Conservation (phyloP, 2,329 filamentous ascomycete species). For the Alternaria rosae region DNA sequence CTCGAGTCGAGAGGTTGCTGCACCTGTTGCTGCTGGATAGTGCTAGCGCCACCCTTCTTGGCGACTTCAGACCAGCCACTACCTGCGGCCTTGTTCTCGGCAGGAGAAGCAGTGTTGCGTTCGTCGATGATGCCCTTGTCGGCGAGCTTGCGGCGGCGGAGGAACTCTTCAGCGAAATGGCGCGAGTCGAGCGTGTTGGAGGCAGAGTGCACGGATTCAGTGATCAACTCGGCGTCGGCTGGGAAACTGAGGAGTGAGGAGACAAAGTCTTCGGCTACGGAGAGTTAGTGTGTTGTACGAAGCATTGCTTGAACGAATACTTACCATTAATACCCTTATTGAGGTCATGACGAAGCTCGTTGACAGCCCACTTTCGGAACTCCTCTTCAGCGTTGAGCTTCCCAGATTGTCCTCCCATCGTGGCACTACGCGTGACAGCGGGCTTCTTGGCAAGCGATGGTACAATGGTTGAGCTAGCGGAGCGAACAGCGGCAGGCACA, state of each 20-base stretch:
- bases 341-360: conserved; percentile 77
- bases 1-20: conserved; percentile 57
- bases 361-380: conserved; percentile 90
- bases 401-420: conserved; percentile 53
- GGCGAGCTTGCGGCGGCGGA: conserved; percentile 89
- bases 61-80: conserved; percentile 97
- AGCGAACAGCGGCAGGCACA: conserved; percentile 56
- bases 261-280: conserved; percentile 79
- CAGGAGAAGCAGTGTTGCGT: conserved; percentile 62
- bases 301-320: conserved; percentile 23
- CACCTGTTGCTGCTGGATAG: conserved; percentile 48
- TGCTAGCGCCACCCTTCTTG: conserved; percentile 81
- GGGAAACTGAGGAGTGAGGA: conserved; percentile 77
- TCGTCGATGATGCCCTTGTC: conserved; percentile 89
- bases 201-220: conserved; percentile 85
- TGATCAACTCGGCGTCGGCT: conserved; percentile 79
- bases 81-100: conserved; percentile 52
- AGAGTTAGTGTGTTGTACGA: conserved; percentile 21
- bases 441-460: conserved; percentile 60
- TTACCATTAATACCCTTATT: conserved; percentile 72
- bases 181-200: conserved; percentile 90
- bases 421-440: conserved; percentile 59
- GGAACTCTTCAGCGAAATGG: conserved; percentile 93
- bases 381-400: conserved; percentile 79
- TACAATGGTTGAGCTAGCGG: conserved; percentile 56